Conservation (phyloP, 257 asterid species). For the Parsonsia alboflavescens region DNA sequence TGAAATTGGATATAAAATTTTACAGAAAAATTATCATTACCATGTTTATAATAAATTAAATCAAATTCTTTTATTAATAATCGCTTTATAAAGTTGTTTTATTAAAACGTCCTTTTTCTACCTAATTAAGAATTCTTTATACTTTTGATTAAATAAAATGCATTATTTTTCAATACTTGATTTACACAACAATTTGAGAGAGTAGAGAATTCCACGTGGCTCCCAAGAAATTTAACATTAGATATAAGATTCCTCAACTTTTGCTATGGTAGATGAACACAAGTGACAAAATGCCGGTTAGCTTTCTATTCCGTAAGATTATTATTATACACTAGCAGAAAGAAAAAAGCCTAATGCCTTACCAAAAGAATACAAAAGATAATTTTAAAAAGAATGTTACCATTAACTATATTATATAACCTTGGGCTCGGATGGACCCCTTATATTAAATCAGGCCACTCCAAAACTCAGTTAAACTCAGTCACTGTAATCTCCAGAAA, state of each 20-base stretch:
- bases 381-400: slow-evolving; percentile 5
- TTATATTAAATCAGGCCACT: slow-evolving; percentile 7
- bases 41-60: too few relatives aligned
- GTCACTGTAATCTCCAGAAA: slow-evolving; percentile 68
- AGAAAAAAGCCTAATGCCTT: slow-evolving; percentile 8
- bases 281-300: slow-evolving; percentile 3
- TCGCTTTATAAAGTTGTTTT: too few relatives aligned
- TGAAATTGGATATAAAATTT: too few relatives aligned
- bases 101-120: too few relatives aligned
- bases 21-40: too few relatives aligned
- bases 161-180: not conserved
- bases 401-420: not conserved
- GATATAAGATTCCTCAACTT: not conserved
- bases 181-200: too few relatives aligned
- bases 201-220: not conserved
- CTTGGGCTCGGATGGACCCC: not conserved
- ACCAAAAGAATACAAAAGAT: slow-evolving; percentile 18
- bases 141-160: too few relatives aligned
- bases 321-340: slow-evolving; percentile 9
- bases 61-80: too few relatives aligned
- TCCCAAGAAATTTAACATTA: not conserved
- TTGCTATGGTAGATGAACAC: too few relatives aligned
- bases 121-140: too few relatives aligned
- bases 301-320: slow-evolving; percentile 6
- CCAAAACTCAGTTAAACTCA: slow-evolving; percentile 23